A percentile compares a stretch with the other conserved stretches of the same genome.
phyloP scores from a whole-genome alignment of 345 rosid species.

The Eucalyptus tenuipes region DNA sequence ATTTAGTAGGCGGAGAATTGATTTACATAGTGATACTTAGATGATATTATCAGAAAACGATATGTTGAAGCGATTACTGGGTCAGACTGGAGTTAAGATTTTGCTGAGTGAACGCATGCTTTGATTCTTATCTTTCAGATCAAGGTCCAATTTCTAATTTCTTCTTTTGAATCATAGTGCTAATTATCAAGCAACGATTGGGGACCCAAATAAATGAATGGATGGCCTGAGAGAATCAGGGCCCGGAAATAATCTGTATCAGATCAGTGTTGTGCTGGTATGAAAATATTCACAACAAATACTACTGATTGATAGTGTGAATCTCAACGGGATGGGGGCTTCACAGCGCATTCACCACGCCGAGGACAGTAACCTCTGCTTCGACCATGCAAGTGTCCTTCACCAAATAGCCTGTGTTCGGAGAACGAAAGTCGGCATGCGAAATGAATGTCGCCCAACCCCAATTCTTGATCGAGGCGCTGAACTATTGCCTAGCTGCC shows the following conservation, averaged over 20 bases:
- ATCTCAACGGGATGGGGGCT: background rate
- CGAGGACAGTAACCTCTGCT: constrained; percentile 24
- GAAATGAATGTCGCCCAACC: constrained; percentile 18
- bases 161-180: background rate
- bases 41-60: accelerated
- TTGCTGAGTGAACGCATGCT: background rate
- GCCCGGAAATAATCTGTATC: background rate
- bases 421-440: background rate
- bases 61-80: background rate
- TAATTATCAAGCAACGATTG: background rate
- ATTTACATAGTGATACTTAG: accelerated
- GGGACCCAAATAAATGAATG: background rate
- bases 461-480: background rate
- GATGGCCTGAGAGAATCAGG: background rate
- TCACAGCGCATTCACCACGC: background rate
- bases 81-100: background rate
- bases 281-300: background rate
- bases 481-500: constrained; percentile 17
- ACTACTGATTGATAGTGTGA: background rate
- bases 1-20: background rate
- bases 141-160: background rate
- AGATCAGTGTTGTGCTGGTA: background rate
- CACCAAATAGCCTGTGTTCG: constrained; percentile 1
- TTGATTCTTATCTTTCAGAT: background rate
- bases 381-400: constrained; percentile 13